Conservation (phyloP, 129 eudicot genomes). For the Silybum marianum region DNA sequence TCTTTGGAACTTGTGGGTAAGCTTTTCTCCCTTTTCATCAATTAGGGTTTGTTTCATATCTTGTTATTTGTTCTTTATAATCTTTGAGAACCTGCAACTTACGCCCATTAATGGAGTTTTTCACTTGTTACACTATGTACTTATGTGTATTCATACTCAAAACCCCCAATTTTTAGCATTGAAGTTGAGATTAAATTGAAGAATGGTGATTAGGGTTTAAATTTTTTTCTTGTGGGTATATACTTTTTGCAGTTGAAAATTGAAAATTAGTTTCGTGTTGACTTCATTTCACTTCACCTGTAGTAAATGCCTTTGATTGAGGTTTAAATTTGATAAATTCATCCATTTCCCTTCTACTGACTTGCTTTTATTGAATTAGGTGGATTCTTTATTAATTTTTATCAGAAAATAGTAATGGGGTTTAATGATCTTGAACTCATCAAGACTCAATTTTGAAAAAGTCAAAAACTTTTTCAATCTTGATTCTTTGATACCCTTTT, state of each 20-base stretch:
- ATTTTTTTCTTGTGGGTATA: neutral
- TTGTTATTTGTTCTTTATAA: neutral
- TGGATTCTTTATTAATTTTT: slow-evolving; percentile 15
- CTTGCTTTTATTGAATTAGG: slow-evolving; percentile 25
- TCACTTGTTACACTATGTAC: neutral
- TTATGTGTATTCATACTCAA: neutral
- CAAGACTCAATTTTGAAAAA: slow-evolving; percentile 11
- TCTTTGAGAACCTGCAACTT: neutral
- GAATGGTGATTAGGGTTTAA: slow-evolving; percentile 1
- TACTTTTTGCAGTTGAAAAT: slow-evolving; percentile 14
- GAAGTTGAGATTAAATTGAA: neutral
- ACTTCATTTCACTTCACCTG: neutral
- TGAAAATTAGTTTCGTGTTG: neutral
- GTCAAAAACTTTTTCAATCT: slow-evolving; percentile 14
- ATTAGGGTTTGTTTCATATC: neutral
- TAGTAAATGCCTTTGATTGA: slow-evolving; percentile 16
- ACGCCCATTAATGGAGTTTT: neutral
- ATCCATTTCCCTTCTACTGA: too few species aligned
- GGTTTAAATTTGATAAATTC: neutral
- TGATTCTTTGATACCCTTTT: slow-evolving; percentile 11
- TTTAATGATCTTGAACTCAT: neutral
- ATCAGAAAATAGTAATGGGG: slow-evolving; percentile 5
- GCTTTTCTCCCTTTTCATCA: neutral
- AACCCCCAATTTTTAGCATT: neutral
- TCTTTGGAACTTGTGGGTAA: slow-evolving; percentile 2